Evolutionary conservation across 371 early-diverging fungal genomes (phyloP).

Genomic region (Coemansia sp.): DNA sequence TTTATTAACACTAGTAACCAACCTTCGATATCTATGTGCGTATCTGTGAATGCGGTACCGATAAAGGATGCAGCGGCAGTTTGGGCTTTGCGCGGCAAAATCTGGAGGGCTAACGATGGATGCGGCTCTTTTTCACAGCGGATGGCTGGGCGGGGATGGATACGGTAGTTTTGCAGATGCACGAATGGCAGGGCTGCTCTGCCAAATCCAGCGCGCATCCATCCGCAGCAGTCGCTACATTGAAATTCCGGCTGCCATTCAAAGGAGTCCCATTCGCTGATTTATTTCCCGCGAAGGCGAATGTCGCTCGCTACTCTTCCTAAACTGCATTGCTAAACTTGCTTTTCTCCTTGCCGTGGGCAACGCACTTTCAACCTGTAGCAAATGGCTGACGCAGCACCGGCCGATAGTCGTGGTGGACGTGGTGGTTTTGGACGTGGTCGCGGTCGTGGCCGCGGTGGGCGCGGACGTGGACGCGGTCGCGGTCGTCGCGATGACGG

Average conservation of each 20-base stretch:
- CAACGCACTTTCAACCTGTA: constrained; percentile 12
- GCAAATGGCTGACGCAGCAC: constrained; percentile 76
- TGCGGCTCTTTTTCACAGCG: no score
- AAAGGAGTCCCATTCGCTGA: no score
- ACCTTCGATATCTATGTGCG: constrained; percentile 32
- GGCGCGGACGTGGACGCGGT: constrained; percentile 73
- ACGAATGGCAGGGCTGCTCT: no score
- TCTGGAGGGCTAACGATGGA: no score
- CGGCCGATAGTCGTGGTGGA: constrained; percentile 74
- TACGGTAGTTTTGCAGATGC: no score
- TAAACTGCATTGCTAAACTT: background rate
- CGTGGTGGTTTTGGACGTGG: constrained; percentile 84
- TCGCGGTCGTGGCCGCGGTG: constrained; percentile 79
- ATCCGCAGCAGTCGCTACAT: no score
- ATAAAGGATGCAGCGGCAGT: background rate
- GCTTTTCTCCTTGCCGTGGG: background rate
- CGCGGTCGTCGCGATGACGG: constrained; percentile 83
- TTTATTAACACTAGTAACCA: constrained; percentile 20
- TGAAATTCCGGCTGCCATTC: no score
- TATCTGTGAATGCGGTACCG: constrained; percentile 1
- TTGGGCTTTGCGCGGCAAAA: background rate
- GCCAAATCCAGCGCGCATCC: no score
- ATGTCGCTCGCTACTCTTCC: no score
- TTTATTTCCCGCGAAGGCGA: no score
- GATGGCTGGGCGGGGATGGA: no score